Conservation (phyloP, 139 green algal genomes). For the Chlamydomonas incerta region DNA sequence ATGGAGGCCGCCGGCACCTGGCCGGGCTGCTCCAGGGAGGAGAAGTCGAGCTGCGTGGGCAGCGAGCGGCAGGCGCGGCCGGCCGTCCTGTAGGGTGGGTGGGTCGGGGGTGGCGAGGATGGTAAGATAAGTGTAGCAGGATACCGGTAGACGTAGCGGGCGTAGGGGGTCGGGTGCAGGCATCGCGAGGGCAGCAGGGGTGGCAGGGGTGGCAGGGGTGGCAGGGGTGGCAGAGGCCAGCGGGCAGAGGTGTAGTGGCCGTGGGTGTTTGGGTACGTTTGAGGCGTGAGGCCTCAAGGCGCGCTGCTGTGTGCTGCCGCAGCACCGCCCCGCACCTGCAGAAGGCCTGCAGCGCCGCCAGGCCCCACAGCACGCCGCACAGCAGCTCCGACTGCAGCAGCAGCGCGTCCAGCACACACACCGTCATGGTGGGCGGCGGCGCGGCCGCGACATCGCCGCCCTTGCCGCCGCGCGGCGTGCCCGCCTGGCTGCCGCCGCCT, state of each 20-base stretch:
- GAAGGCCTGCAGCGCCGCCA: not conserved
- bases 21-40: not conserved
- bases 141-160: too few species aligned
- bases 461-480: not conserved
- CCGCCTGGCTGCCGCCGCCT: not conserved
- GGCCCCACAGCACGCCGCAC: not conserved
- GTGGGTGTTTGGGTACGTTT: too few species aligned
- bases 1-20: not conserved
- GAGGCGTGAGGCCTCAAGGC: too few species aligned
- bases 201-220: too few species aligned
- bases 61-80: not conserved
- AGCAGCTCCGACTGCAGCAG: conserved; percentile 31
- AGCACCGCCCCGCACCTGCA: not conserved
- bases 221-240: too few species aligned
- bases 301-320: not conserved
- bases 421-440: not conserved
- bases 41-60: not conserved
- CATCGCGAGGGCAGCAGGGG: too few species aligned
- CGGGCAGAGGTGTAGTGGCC: too few species aligned
- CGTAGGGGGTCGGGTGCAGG: not conserved
- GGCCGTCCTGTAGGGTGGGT: not conserved
- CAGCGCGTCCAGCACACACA: conserved; percentile 29
- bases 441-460: not conserved
- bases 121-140: too few species aligned
- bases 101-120: too few species aligned